Conservation (phyloP, 1,284 basidiomycete genomes). For the Irpex lacteus region DNA sequence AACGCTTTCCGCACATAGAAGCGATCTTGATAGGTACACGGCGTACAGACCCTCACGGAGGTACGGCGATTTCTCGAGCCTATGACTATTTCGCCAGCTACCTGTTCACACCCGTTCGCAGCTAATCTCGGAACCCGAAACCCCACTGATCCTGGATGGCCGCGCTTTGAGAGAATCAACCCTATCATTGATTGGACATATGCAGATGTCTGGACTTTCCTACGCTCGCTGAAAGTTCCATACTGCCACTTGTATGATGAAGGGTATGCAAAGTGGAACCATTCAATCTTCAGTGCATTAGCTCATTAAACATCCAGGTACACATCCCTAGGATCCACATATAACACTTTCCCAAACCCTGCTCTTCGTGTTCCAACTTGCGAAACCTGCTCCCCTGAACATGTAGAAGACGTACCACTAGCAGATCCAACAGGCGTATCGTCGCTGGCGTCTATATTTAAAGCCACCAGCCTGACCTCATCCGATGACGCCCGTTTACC, state of each 20-base stretch:
- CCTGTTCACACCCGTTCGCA: constrained; percentile 24
- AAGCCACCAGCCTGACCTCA: neutral
- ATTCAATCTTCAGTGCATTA: neutral
- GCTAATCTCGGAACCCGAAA: constrained; percentile 69
- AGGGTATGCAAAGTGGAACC: constrained; percentile 54
- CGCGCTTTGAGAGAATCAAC: constrained; percentile 86
- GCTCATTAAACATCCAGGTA: constrained; percentile 52
- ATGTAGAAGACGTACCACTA: neutral
- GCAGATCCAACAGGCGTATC: neutral
- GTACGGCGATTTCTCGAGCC: constrained; percentile 42
- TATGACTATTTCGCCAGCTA: neutral
- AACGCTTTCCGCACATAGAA: constrained; percentile 57
- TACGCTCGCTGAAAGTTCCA: constrained; percentile 72
- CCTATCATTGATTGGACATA: constrained; percentile 97
- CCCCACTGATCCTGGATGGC: constrained; percentile 88
- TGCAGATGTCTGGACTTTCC: constrained; percentile 85
- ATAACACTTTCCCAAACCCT: constrained; percentile 93
- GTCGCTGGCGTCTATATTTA: constrained; percentile 1
- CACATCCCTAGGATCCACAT: constrained; percentile 93
- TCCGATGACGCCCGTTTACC: constrained; percentile 2
- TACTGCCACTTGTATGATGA: constrained; percentile 92
- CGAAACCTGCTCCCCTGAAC: constrained; percentile 7
- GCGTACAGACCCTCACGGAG: constrained; percentile 88
- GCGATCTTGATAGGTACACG: constrained; percentile 91
- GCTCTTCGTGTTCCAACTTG: constrained; percentile 51